Evolutionary conservation across 257 asterid genomes (phyloP).

Genomic region (Solanum bulbocastanum): DNA sequence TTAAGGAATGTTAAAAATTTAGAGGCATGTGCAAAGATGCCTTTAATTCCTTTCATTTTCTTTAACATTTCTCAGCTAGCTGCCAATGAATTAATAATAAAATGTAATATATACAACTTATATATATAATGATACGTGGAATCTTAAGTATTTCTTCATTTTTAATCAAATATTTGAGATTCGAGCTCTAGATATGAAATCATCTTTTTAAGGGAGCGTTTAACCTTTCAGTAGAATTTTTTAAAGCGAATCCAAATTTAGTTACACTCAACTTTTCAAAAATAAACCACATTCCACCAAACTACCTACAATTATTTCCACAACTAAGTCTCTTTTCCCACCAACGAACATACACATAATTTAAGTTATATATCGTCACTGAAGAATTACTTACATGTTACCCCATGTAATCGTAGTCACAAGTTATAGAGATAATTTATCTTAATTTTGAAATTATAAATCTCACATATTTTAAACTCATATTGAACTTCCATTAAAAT

Average conservation of each 20-base stretch:
- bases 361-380: neutral
- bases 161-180: no score
- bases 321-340: no score
- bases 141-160: no score
- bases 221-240: no score
- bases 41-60: no score
- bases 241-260: rapidly evolving
- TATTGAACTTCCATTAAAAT: neutral
- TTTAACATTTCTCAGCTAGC: no score
- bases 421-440: neutral
- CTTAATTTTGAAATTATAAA: neutral
- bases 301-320: no score
- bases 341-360: neutral
- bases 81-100: no score
- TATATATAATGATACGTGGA: no score
- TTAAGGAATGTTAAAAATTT: neutral
- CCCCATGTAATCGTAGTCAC: neutral
- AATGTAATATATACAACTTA: neutral
- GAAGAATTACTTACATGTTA: neutral
- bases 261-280: neutral
- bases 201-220: no score
- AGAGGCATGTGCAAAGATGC: neutral
- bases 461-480: neutral
- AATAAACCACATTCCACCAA: no score
- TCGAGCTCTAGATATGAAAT: no score